Conservation (phyloP, 1,284 basidiomycete species). For the Chalciporus sp. region DNA sequence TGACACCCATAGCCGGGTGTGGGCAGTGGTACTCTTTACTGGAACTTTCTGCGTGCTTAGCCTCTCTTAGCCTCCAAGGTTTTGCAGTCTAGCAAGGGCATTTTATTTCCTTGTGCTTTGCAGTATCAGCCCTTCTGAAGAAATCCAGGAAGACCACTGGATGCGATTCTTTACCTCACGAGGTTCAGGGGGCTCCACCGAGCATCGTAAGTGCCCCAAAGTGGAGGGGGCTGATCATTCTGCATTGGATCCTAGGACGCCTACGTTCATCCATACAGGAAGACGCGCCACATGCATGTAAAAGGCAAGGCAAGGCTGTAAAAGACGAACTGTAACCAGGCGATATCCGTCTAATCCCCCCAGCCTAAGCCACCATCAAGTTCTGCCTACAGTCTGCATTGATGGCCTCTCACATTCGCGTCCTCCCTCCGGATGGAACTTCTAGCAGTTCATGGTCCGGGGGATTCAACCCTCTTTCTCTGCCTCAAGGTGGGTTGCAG, state of each 20-base stretch:
- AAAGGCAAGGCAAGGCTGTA: constrained; percentile 15
- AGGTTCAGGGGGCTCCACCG: background rate
- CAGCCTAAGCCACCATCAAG: background rate
- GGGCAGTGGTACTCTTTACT: too few species aligned
- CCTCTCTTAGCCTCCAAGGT: too few species aligned
- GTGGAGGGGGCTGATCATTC: constrained; percentile 20
- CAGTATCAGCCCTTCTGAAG: background rate
- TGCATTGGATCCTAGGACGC: background rate
- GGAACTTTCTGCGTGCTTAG: too few species aligned
- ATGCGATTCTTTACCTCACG: constrained; percentile 8
- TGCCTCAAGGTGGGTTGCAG: constrained; percentile 13
- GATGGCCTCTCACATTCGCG: constrained; percentile 21
- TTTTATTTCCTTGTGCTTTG: too few species aligned
- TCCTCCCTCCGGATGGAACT: constrained; percentile 19
- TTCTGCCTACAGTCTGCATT: background rate
- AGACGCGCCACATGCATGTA: constrained; percentile 21
- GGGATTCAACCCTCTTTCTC: constrained; percentile 8
- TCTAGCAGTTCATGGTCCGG: constrained; percentile 7
- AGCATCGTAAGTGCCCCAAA: constrained; percentile 6
- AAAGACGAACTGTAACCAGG: background rate
- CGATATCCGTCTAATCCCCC: background rate
- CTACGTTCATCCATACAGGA: background rate
- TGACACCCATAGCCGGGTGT: too few species aligned
- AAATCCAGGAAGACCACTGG: background rate
- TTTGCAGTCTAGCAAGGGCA: too few species aligned